phyloP scores from a whole-genome alignment of 2,329 filamentous ascomycete genomes.

The Nothophaeocryptopus gaeumannii region DNA sequence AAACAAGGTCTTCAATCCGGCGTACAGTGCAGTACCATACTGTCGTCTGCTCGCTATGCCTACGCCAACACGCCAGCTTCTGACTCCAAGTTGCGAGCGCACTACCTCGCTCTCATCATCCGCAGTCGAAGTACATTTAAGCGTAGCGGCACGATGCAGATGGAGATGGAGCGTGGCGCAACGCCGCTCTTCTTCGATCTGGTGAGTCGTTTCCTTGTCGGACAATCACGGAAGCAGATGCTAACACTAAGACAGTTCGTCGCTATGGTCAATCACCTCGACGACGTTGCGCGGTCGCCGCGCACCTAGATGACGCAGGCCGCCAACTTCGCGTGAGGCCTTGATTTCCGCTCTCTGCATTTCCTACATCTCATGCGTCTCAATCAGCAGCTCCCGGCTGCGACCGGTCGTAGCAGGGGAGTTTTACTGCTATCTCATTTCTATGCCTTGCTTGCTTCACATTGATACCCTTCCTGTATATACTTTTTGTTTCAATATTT shows the following conservation, averaged over 20 bases:
- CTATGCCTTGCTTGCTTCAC: neutral
- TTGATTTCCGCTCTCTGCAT: neutral
- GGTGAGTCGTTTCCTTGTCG: slow-evolving; percentile 49
- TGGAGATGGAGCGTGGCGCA: slow-evolving; percentile 86
- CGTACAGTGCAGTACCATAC: slow-evolving; percentile 79
- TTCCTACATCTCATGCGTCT: slow-evolving; percentile 5
- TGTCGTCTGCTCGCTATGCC: slow-evolving; percentile 82
- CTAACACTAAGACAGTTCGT: neutral
- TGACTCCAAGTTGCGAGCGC: slow-evolving; percentile 85
- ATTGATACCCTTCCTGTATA: slow-evolving; percentile 24
- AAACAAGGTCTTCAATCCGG: slow-evolving; percentile 88
- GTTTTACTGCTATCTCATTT: slow-evolving; percentile 12
- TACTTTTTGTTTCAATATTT: neutral
- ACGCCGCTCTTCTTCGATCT: slow-evolving; percentile 82
- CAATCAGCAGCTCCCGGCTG: slow-evolving; percentile 13
- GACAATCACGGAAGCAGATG: neutral
- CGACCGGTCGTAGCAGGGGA: slow-evolving; percentile 11
- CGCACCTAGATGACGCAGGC: slow-evolving; percentile 14
- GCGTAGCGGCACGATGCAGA: slow-evolving; percentile 90
- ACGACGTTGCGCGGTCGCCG: slow-evolving; percentile 30
- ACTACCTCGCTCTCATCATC: slow-evolving; percentile 91
- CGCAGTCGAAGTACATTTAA: slow-evolving; percentile 85
- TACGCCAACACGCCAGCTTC: slow-evolving; percentile 85
- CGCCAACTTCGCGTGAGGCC: neutral
- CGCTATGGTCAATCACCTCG: slow-evolving; percentile 20